Conservation (phyloP, 164 flowering plant genomes). For the Annona cherimola region DNA sequence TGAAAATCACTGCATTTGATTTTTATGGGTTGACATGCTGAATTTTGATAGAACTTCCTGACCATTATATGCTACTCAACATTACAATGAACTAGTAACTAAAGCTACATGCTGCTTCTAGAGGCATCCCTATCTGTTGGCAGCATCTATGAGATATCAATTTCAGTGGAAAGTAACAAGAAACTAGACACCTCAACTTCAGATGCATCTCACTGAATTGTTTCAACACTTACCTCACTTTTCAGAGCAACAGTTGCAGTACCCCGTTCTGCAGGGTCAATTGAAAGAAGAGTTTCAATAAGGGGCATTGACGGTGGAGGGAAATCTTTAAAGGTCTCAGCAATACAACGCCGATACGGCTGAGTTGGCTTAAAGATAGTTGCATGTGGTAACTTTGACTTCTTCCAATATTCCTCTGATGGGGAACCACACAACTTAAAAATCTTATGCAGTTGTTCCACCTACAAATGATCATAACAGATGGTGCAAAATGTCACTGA, state of each 20-base stretch:
- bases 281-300: constrained; percentile 69
- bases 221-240: constrained; percentile 56
- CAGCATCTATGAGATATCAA: not conserved
- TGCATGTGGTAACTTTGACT: constrained; percentile 73
- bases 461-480: constrained; percentile 30
- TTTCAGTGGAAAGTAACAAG: not conserved
- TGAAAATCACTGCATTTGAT: too few species aligned
- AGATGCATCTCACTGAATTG: too few species aligned
- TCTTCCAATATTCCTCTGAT: constrained; percentile 87
- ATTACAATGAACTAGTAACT: not conserved
- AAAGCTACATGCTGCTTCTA: not conserved
- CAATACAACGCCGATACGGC: constrained; percentile 66
- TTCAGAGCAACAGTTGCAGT: constrained; percentile 71
- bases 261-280: constrained; percentile 74
- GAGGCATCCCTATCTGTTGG: not conserved
- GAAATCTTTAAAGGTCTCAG: constrained; percentile 75
- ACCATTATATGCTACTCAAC: not conserved
- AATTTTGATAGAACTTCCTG: too few species aligned
- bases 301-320: constrained; percentile 67
- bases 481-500: not conserved
- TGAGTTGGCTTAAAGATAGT: constrained; percentile 86
- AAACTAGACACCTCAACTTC: not conserved
- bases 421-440: constrained; percentile 97
- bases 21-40: too few species aligned
- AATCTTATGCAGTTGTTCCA: constrained; percentile 94